A percentile compares a stretch with the other conserved stretches of the same genome.
These are phyloP conservation scores for Anisodus acutangulus DNA, from an alignment of 257 asterid genomes.

Conservation along the genomic window DNA sequence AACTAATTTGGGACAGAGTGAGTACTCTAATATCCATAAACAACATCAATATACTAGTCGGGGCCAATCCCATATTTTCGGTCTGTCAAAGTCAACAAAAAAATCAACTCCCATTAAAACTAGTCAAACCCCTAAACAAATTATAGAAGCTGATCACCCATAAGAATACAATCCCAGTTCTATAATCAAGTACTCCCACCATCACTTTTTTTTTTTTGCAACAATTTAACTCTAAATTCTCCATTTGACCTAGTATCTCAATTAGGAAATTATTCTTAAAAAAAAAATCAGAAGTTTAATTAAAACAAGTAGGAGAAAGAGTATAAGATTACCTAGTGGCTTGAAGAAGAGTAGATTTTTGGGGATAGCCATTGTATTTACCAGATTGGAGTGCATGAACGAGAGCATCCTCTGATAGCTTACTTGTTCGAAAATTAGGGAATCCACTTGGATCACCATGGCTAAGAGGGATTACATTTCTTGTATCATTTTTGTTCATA, in stretches of 20 bases:
- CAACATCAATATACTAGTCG: not conserved
- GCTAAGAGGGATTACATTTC: constrained; percentile 59
- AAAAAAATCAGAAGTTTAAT: not conserved
- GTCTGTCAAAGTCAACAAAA: not conserved
- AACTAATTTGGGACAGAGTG: no score
- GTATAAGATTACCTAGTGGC: constrained; percentile 50
- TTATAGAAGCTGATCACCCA: not conserved
- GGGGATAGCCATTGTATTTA: constrained; percentile 57
- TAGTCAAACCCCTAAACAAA: not conserved
- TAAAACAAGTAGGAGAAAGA: not conserved
- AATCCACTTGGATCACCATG: constrained; percentile 71
- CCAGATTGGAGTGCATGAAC: constrained; percentile 51
- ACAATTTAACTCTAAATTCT: not conserved
- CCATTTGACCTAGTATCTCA: not conserved
- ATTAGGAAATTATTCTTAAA: no score
- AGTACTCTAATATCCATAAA: no score
- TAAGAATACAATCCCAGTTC: not conserved
- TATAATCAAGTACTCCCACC: not conserved
- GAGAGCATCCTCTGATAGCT: constrained; percentile 54
- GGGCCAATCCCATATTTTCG: not conserved
- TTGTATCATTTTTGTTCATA: constrained; percentile 43
- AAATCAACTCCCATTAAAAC: not conserved
- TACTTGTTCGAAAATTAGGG: constrained; percentile 56
- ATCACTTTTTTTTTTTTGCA: not conserved
- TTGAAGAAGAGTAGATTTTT: constrained; percentile 42